These are phyloP conservation scores for Stenocarpella maydis DNA, from an alignment of 2,329 filamentous ascomycete genomes.

Conservation along the genomic window DNA sequence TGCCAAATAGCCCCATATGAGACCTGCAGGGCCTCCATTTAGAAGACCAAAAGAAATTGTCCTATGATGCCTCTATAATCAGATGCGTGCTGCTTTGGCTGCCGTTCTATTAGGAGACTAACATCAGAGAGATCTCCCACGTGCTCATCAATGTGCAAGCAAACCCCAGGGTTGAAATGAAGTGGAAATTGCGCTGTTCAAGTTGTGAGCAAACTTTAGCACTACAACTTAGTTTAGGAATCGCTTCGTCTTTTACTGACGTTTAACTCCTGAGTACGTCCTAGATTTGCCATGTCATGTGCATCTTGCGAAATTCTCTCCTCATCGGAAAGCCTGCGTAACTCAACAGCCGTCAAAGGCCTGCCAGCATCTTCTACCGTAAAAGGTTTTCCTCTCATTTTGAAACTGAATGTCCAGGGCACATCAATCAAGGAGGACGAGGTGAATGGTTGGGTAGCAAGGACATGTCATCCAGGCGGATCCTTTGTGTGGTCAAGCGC, in stretches of 20 bases:
- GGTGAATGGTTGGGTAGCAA: not conserved
- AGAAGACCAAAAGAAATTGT: slow-evolving; percentile 48
- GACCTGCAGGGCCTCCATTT: slow-evolving; percentile 62
- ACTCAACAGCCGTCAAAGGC: slow-evolving; percentile 35
- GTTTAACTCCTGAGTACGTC: slow-evolving; percentile 43
- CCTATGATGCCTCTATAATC: slow-evolving; percentile 31
- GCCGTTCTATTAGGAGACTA: slow-evolving; percentile 18
- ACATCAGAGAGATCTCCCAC: slow-evolving; percentile 59
- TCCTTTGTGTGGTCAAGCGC: not conserved
- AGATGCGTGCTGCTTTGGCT: not conserved
- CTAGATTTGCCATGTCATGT: slow-evolving; percentile 45
- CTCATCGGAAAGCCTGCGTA: slow-evolving; percentile 34
- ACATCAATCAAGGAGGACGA: not conserved
- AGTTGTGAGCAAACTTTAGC: not conserved
- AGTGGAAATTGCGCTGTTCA: slow-evolving; percentile 56
- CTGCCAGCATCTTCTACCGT: not conserved
- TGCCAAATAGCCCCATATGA: slow-evolving; percentile 61
- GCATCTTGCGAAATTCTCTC: slow-evolving; percentile 43
- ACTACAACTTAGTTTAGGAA: not conserved
- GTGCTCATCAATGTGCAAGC: slow-evolving; percentile 61
- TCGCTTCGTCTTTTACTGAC: slow-evolving; percentile 23
- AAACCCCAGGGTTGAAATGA: slow-evolving; percentile 60
- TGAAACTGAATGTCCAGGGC: no score
- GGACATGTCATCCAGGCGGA: not conserved
- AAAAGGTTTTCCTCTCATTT: slow-evolving; percentile 28